Conservation (phyloP, 1,284 basidiomycete genomes). For the Leucoagaricus sp. region DNA sequence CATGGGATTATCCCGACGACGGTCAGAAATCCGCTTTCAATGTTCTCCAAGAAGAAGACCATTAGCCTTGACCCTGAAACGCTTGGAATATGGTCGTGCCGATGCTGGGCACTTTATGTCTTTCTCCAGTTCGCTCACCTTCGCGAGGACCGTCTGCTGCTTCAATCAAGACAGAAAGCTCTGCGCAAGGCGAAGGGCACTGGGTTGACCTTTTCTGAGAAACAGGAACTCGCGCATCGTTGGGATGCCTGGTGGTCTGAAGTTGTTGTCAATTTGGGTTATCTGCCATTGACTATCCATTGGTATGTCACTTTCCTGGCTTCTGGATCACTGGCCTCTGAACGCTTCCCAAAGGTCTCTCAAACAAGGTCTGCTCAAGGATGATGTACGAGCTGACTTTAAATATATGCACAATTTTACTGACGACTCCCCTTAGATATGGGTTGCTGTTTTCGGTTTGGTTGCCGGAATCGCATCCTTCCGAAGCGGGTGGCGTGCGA, state of each 20-base stretch:
- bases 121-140: slow-evolving; percentile 73
- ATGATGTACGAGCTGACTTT: slow-evolving; percentile 48
- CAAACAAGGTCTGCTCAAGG: slow-evolving; percentile 63
- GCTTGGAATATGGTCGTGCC: slow-evolving; percentile 67
- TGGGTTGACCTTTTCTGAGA: slow-evolving; percentile 48
- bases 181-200: slow-evolving; percentile 58
- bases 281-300: slow-evolving; percentile 81
- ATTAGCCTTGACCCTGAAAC: slow-evolving; percentile 47
- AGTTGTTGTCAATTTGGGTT: slow-evolving; percentile 70
- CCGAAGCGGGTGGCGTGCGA: slow-evolving; percentile 75
- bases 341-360: slow-evolving; percentile 54
- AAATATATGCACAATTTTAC: slow-evolving; percentile 8
- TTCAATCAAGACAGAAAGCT: slow-evolving; percentile 54
- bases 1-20: slow-evolving; percentile 63
- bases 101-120: slow-evolving; percentile 79
- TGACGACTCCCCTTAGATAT: slow-evolving; percentile 42
- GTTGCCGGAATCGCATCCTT: slow-evolving; percentile 67
- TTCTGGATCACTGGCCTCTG: slow-evolving; percentile 5
- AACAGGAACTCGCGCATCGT: slow-evolving; percentile 54
- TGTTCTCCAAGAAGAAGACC: slow-evolving; percentile 42
- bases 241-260: slow-evolving; percentile 78
- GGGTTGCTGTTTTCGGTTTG: slow-evolving; percentile 64
- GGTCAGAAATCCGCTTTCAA: slow-evolving; percentile 43
- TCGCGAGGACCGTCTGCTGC: slow-evolving; percentile 61
- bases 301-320: slow-evolving; percentile 61